phyloP scores from a whole-genome alignment of 129 eudicot genomes.

The Lactuca sativa region DNA sequence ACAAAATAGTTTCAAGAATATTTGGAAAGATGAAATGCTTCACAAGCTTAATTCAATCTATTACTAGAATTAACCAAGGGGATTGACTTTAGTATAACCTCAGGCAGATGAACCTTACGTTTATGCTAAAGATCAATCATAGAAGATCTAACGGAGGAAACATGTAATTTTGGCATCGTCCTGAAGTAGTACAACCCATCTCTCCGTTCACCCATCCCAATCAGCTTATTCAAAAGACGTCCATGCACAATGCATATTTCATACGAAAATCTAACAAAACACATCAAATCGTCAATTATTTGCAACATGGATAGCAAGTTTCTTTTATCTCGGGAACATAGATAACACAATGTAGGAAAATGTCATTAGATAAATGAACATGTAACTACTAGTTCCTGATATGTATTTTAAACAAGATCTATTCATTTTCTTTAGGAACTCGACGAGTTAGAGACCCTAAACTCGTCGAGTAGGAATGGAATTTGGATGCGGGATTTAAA shows the following conservation, averaged over 20 bases:
- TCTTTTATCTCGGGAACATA: neutral
- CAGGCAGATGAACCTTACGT: neutral
- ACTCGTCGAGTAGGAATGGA: no score
- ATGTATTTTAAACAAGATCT: no score
- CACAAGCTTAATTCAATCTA: slow-evolving; percentile 8
- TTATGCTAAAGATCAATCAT: slow-evolving; percentile 4
- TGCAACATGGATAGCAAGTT: neutral
- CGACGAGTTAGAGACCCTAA: no score
- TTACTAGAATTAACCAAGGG: neutral
- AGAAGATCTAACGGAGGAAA: neutral
- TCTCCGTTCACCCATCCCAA: neutral
- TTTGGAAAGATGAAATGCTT: slow-evolving; percentile 4
- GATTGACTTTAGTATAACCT: neutral
- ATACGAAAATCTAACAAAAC: neutral
- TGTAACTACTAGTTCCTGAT: no score
- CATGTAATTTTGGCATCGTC: neutral
- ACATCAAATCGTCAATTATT: neutral
- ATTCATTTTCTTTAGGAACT: no score
- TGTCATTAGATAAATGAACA: neutral
- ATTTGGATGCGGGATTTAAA: no score
- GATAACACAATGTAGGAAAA: neutral
- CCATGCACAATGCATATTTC: neutral
- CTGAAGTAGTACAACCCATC: neutral
- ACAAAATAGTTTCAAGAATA: neutral
- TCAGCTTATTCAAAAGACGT: neutral